Conservation (phyloP, 2,329 filamentous ascomycete genomes). For the Aspergillus fumigatus region DNA sequence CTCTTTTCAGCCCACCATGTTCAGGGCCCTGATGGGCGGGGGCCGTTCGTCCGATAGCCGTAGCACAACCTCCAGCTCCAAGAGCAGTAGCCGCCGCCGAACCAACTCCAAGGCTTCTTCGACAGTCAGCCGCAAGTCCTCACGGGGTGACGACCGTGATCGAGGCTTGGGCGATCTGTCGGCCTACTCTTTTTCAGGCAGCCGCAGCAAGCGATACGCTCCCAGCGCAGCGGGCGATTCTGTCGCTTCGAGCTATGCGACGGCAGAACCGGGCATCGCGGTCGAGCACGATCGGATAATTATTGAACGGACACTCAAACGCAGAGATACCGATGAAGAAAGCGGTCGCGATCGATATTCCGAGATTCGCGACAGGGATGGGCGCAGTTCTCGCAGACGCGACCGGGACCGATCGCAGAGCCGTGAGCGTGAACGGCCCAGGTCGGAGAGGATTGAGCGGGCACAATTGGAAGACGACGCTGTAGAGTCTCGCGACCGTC, state of each 20-base stretch:
- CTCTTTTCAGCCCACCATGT: conserved; percentile 32
- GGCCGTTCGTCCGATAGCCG: conserved; percentile 31
- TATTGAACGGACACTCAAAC: conserved; percentile 25
- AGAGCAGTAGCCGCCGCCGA: conserved; percentile 28
- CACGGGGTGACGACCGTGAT: conserved; percentile 46
- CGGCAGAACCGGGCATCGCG: conserved; percentile 31
- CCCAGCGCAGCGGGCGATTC: conserved; percentile 27
- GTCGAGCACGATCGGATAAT: conserved; percentile 25
- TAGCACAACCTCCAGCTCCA: conserved; percentile 28
- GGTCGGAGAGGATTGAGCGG: conserved; percentile 19
- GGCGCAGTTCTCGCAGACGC: conserved; percentile 15
- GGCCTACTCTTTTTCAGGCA: conserved; percentile 21
- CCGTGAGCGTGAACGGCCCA: conserved; percentile 22
- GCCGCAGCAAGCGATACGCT: conserved; percentile 23
- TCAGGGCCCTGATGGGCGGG: conserved; percentile 37
- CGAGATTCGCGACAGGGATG: conserved; percentile 14
- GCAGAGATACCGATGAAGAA: conserved; percentile 22
- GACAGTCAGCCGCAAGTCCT: conserved; percentile 35
- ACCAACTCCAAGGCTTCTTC: conserved; percentile 29
- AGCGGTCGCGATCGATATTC: conserved; percentile 18
- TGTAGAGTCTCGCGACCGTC: conserved; percentile 10
- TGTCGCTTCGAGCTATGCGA: conserved; percentile 36
- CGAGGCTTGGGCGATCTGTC: conserved; percentile 35
- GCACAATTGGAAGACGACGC: conserved; percentile 13
- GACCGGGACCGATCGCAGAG: conserved; percentile 26